Evolutionary conservation across 106 monocot genomes (phyloP), one percentile per base, ranked within the genome.

Genomic region (Chionographis japonica): DNA sequence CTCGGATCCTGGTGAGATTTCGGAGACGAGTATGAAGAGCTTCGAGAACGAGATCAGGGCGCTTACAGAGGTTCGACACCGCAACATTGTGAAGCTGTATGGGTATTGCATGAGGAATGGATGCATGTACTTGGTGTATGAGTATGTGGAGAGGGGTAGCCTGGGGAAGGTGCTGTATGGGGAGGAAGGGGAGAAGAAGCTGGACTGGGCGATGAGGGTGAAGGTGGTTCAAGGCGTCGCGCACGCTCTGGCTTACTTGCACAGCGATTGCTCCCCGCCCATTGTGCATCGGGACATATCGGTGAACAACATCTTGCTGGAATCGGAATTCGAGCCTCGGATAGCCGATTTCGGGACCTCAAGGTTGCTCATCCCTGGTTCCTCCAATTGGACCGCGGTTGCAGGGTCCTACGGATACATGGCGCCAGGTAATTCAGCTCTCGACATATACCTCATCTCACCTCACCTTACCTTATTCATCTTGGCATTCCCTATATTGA

Each of bases 371-470:
- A 27, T 5, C 3, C 69, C 83, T 2, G 84, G 60, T 16, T 35
- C 74, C 0, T 77, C 93, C 17, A 86, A 79, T 37, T 93, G 86
- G 90, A 84, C 86, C 4, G 37, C 84, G 6, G 77, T 85, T 8
- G 94, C 87, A 0, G 90, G 94, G 52, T 84, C 94, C 6, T 94
- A 84, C 66, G 94, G 94, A 40, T 94, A 90, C 65, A 87, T 94
- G 77, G 90, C 94, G 53, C 94, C 94, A 84, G 94, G 94, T 94
- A 87, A 53, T 46, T 27, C 27, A 27, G 27, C 27, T 0, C 27
- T 27, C 27, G 0, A 27, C 27, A 27, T n/a, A n/a, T n/a, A n/a
- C n/a, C n/a, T n/a, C n/a, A n/a, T n/a, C n/a, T n/a, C n/a, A n/a
- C n/a, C n/a, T n/a, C n/a, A n/a, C n/a, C n/a, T n/a, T n/a, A n/a